Conservation (phyloP, 257 asterid species). For the Solanum corneliomulleri region DNA sequence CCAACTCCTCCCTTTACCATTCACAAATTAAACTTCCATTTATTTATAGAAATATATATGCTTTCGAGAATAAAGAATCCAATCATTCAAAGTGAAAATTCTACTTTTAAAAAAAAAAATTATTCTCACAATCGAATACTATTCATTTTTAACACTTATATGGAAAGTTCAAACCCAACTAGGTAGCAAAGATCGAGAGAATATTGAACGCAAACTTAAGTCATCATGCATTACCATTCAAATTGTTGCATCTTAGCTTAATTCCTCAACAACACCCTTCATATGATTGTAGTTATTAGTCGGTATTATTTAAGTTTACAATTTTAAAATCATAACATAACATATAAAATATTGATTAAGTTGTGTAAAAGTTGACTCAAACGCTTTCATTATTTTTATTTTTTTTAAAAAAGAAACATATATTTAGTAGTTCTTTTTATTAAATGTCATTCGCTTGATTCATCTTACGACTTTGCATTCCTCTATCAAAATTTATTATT, state of each 20-base stretch:
- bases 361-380: not conserved
- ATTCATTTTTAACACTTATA: not conserved
- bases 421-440: not conserved
- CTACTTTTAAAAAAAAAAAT: not conserved
- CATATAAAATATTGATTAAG: not conserved
- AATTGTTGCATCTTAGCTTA: not conserved
- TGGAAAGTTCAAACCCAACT: not conserved
- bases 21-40: not conserved
- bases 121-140: not conserved
- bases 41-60: not conserved
- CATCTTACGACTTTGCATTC: not conserved
- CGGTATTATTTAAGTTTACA: not conserved
- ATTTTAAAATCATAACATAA: too few relatives aligned
- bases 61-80: not conserved
- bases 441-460: not conserved
- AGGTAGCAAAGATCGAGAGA: not conserved
- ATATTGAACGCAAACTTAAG: not conserved
- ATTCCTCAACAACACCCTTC: not conserved
- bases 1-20: not conserved
- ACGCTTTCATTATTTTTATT: accelerated
- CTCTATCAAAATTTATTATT: not conserved
- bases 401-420: too few relatives aligned
- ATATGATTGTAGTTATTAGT: not conserved
- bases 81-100: not conserved
- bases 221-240: not conserved